These are phyloP conservation scores for Neurospora tetrasperma DNA, from an alignment of 495 filamentous ascomycete genomes.

Conservation along the genomic window DNA sequence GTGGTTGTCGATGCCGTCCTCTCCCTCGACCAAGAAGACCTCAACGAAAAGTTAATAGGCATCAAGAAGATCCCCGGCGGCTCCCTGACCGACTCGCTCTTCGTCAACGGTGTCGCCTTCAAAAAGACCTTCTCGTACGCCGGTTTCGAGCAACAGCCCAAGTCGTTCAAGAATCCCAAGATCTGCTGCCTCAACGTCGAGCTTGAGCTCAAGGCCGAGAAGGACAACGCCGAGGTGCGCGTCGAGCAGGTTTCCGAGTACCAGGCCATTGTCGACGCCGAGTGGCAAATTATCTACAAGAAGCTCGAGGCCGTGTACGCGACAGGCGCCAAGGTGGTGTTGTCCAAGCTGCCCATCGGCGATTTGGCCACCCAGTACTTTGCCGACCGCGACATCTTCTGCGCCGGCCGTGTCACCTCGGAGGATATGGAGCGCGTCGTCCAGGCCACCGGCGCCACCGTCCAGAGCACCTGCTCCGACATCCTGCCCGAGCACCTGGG, in stretches of 20 bases:
- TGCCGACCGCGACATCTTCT: constrained; percentile 96
- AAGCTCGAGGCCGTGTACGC: constrained; percentile 90
- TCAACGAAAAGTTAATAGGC: constrained; percentile 96
- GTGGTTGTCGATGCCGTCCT: constrained; percentile 98
- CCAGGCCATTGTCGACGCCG: constrained; percentile 96
- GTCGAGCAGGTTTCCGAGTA: constrained; percentile 99
- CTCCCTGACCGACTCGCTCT: constrained; percentile 91
- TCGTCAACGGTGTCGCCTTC: constrained; percentile 96
- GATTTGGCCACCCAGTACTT: constrained; percentile 98
- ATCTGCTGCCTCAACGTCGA: constrained; percentile 93
- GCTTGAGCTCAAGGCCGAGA: constrained; percentile 94
- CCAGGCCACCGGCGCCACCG: constrained; percentile 82
- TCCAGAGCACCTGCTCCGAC: constrained; percentile 95
- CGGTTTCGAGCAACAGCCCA: constrained; percentile 98
- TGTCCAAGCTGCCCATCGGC: constrained; percentile 95
- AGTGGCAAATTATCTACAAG: constrained; percentile 99
- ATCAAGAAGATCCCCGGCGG: constrained; percentile 97
- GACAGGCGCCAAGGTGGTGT: constrained; percentile 90
- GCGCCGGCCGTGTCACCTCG: constrained; percentile 82
- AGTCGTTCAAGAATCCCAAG: constrained; percentile 84
- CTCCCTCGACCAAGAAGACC: constrained; percentile 91
- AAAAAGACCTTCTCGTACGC: constrained; percentile 99
- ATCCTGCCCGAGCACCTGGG: constrained; percentile 84
- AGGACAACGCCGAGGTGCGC: constrained; percentile 96
- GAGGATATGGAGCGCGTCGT: constrained; percentile 96